Base-by-base conservation (phyloP, 192 early-diverging fungal species). In the Entophlyctis luteolus region DNA sequence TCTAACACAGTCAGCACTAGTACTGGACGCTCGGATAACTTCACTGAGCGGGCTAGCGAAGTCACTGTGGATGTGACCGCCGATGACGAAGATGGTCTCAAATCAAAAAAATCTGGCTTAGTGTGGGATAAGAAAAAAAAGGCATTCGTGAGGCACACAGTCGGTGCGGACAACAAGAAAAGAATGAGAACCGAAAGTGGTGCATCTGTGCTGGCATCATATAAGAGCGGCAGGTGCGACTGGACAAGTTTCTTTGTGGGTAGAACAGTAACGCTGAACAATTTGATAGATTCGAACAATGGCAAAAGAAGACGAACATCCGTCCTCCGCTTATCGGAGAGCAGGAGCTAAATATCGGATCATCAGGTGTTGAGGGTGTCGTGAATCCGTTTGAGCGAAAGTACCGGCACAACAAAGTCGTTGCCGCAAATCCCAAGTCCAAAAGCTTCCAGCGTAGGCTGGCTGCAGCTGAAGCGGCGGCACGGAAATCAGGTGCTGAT, bases 131-230 rank as follows among this genome's bases (percentile, higher is more conserved):
- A 85, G 53, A 91, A 87, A 70, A 96, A 98, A 80, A 93, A 92
- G 76, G 88, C 87, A 62, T 99, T 96, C 84, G 86, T 93, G 32
- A 87, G 93, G 23, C 65, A 73, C 2, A 92, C 91, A 23, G 84
- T 95, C 62, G 96, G 96, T 16, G 70, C 89, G 0, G 95, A 99
- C 68, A 99, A 99, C 78, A 93, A 93, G 72, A 99, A 98, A 81
- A 65, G 92, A 58, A 96, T 99, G 55, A 84, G 83, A 38, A 93
- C 90, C 2, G 96, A 99, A 68, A 90, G 82, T 53, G 96, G 96
- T 35, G 87, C 88, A n/a, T 75, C 89, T 70, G 84, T 99, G 28
- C 89, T 90, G 2, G 96, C 94, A 3, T 84, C 85, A 18, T 98
- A 89, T 78, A 93, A 93, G 67, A 83, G 87, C 10, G 89, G 91